phyloP scores from a whole-genome alignment of 768 basidiomycete species.

The Russula ochroleuca region DNA sequence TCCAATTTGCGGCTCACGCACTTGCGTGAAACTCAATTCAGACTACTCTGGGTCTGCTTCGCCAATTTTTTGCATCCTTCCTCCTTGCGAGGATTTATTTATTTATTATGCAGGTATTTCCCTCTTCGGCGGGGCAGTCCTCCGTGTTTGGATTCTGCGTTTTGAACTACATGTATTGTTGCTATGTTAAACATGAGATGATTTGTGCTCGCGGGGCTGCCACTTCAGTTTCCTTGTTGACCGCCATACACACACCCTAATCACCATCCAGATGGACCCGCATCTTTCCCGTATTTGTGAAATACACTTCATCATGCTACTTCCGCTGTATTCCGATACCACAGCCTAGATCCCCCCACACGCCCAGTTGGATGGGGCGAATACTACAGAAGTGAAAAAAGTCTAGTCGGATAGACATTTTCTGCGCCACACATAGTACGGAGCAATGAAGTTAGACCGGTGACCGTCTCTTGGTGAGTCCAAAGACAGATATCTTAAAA shows the following conservation, averaged over 20 bases:
- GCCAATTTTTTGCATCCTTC: slow-evolving; percentile 34
- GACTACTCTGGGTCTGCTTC: slow-evolving; percentile 64
- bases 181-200: too few relatives aligned
- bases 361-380: slow-evolving; percentile 26
- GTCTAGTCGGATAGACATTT: slow-evolving; percentile 26
- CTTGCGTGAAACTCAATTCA: slow-evolving; percentile 56
- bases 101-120: too few relatives aligned
- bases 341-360: background rate
- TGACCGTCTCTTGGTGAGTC: too few relatives aligned
- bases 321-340: background rate
- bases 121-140: background rate
- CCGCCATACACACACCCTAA: background rate
- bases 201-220: too few relatives aligned
- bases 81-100: slow-evolving; percentile 30
- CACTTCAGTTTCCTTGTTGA: background rate
- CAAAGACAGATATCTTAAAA: slow-evolving; percentile 25
- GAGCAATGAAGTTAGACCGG: too few relatives aligned
- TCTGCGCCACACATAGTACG: too few relatives aligned
- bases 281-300: background rate
- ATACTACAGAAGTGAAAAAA: background rate
- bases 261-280: background rate
- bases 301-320: too few relatives aligned
- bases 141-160: background rate
- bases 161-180: too few relatives aligned
- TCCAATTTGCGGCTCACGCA: slow-evolving; percentile 60